Percentiles rank a stretch among this genome's conserved stretches.
Conservation (phyloP, 768 basidiomycete species). For the Lentinula sp. region DNA sequence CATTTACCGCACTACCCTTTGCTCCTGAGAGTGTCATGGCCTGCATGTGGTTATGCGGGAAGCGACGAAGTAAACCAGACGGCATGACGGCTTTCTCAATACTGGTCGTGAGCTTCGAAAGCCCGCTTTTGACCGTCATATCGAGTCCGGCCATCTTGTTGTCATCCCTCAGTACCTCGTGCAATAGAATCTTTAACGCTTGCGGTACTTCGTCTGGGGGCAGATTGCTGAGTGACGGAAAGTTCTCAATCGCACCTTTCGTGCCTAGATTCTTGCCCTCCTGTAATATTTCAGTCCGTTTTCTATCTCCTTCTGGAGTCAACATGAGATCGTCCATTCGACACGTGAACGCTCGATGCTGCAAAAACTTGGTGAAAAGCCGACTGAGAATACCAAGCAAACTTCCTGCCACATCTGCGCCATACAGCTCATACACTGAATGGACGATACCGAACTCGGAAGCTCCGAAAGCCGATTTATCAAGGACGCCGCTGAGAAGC, state of each 20-base stretch:
- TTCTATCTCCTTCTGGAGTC: conserved; percentile 72
- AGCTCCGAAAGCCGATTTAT: conserved; percentile 97
- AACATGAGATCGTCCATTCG: conserved; percentile 97
- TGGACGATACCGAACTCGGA: conserved; percentile 95
- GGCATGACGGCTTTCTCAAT: conserved; percentile 89
- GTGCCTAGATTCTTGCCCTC: conserved; percentile 71
- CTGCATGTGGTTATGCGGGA: conserved; percentile 99
- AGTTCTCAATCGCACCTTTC: conserved; percentile 85
- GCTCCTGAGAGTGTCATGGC: conserved; percentile 98
- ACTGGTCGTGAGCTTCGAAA: conserved; percentile 82
- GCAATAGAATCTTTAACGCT: conserved; percentile 63
- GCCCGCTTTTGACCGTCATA: conserved; percentile 80
- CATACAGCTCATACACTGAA: conserved; percentile 94
- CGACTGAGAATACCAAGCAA: conserved; percentile 91
- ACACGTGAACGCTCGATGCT: conserved; percentile 96
- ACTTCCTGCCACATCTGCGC: conserved; percentile 81
- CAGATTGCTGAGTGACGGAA: conserved; percentile 61
- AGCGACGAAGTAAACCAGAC: conserved; percentile 79
- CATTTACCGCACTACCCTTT: conserved; percentile 97
- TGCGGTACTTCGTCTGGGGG: conserved; percentile 47
- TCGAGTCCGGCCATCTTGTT: conserved; percentile 97
- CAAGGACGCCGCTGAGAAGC: conserved; percentile 87
- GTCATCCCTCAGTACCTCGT: conserved; percentile 92
- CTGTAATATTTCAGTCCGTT: conserved; percentile 61
- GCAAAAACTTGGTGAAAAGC: conserved; percentile 94